Percentiles rank a stretch among this genome's conserved stretches.
Conservation (phyloP, 371 early-diverging fungal species). For the Dinochytrium kinnereticum region DNA sequence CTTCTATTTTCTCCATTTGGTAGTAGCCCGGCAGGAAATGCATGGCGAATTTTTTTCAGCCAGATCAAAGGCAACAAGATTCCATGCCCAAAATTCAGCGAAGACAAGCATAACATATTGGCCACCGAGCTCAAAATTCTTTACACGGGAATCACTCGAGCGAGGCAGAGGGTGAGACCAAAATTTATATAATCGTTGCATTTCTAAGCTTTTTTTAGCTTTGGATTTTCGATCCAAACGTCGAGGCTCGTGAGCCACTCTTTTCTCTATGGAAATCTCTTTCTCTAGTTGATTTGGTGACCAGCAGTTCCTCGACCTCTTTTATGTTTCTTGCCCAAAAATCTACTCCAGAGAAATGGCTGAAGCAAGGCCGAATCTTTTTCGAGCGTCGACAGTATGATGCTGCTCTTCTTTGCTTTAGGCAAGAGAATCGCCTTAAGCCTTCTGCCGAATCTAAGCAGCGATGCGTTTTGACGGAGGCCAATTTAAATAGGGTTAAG, state of each 20-base stretch:
- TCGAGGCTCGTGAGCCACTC: constrained; percentile 8
- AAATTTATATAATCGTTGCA: not conserved
- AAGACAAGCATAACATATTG: constrained; percentile 14
- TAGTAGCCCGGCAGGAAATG: constrained; percentile 14
- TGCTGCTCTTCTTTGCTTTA: constrained; percentile 13
- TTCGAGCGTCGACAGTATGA: constrained; percentile 16
- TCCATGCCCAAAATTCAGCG: not conserved
- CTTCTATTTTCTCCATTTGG: constrained; percentile 16
- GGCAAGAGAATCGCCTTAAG: not conserved
- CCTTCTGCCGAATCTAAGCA: not conserved
- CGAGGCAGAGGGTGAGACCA: not conserved
- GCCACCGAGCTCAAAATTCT: constrained; percentile 12
- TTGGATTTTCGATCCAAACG: constrained; percentile 25
- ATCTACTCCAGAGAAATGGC: constrained; percentile 15
- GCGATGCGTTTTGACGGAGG: not conserved
- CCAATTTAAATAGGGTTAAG: not conserved
- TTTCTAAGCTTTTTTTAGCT: not conserved
- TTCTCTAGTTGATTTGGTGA: not conserved
- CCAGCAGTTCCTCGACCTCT: not conserved
- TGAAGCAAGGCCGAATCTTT: not conserved
- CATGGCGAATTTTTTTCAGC: not conserved
- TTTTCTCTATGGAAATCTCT: not conserved
- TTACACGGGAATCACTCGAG: constrained; percentile 16
- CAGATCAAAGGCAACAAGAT: not conserved
- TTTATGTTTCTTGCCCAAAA: constrained; percentile 15